Conservation (phyloP, 2,329 filamentous ascomycete species). For the Cadophora sp. region DNA sequence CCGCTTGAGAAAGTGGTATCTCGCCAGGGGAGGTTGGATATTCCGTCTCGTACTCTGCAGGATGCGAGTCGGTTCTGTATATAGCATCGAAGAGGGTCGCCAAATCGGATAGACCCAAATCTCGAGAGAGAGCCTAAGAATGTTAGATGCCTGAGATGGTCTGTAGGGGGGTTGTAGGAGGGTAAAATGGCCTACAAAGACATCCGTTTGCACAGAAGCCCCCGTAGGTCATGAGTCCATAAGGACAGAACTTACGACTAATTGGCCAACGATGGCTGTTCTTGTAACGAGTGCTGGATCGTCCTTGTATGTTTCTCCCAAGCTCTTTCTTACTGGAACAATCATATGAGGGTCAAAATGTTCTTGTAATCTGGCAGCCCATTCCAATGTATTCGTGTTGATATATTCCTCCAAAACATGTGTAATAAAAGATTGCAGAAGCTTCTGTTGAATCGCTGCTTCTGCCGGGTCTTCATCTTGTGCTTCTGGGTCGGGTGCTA, state of each 20-base stretch:
- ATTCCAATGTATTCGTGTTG: constrained; percentile 63
- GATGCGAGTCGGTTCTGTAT: constrained; percentile 50
- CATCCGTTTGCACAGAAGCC: not conserved
- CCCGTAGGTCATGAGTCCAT: constrained; percentile 14
- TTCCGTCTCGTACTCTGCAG: constrained; percentile 48
- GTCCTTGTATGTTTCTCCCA: constrained; percentile 68
- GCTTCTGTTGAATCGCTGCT: constrained; percentile 63
- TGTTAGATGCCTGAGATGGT: constrained; percentile 31
- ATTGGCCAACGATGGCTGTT: constrained; percentile 73
- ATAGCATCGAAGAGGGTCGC: constrained; percentile 55
- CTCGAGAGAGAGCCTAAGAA: constrained; percentile 54
- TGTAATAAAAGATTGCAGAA: constrained; percentile 80
- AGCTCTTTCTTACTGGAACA: constrained; percentile 65
- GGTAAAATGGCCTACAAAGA: not conserved
- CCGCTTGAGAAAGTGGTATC: constrained; percentile 64
- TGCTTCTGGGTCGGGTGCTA: constrained; percentile 68
- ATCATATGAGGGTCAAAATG: constrained; percentile 69
- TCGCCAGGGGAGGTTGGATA: constrained; percentile 55
- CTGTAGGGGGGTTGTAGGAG: not conserved
- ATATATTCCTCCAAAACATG: constrained; percentile 79
- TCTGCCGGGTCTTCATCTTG: constrained; percentile 62
- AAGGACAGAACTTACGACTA: constrained; percentile 60
- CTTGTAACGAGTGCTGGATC: constrained; percentile 65
- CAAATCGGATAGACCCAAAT: constrained; percentile 58
- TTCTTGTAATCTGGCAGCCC: constrained; percentile 71